A percentile compares a stretch with the other conserved stretches of the same genome.
Evolutionary conservation across 176 grass and related monocot species (phyloP).

Genomic region (Aegilops longissima): DNA sequence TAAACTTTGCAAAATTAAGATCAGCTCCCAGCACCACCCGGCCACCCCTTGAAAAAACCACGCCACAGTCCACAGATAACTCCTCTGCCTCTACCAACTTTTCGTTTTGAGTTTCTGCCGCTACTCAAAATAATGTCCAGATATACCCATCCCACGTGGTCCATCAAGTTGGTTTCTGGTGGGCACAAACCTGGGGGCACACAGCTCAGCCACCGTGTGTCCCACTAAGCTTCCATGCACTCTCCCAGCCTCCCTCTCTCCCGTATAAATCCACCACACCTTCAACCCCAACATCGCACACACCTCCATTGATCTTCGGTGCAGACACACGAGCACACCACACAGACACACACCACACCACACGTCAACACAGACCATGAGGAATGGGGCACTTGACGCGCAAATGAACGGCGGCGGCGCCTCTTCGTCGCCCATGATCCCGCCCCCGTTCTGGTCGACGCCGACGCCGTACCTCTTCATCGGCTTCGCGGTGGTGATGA

Average conservation of each 20-base stretch:
- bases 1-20: too few species aligned
- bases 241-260: not conserved
- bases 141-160: not conserved
- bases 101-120: not conserved
- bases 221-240: conserved; percentile 14
- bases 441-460: conserved; percentile 58
- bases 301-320: not conserved
- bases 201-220: conserved; percentile 22
- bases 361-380: not conserved
- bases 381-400: not conserved
- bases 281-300: not conserved
- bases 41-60: too few species aligned
- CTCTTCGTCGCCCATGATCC: conserved; percentile 15
- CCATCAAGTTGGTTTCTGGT: not conserved
- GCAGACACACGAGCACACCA: not conserved
- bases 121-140: not conserved
- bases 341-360: not conserved
- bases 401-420: conserved; percentile 12
- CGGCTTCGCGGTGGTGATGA: conserved; percentile 52
- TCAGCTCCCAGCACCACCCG: too few species aligned
- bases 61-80: not conserved
- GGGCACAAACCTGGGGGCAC: conserved; percentile 28
- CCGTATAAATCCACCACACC: conserved; percentile 25
- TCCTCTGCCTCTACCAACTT: not conserved
- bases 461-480: conserved; percentile 69